A percentile compares a stretch with the other conserved stretches of the same genome.
phyloP scores from a whole-genome alignment of 2,329 filamentous ascomycete species.

The Cytospora paraplurivora region DNA sequence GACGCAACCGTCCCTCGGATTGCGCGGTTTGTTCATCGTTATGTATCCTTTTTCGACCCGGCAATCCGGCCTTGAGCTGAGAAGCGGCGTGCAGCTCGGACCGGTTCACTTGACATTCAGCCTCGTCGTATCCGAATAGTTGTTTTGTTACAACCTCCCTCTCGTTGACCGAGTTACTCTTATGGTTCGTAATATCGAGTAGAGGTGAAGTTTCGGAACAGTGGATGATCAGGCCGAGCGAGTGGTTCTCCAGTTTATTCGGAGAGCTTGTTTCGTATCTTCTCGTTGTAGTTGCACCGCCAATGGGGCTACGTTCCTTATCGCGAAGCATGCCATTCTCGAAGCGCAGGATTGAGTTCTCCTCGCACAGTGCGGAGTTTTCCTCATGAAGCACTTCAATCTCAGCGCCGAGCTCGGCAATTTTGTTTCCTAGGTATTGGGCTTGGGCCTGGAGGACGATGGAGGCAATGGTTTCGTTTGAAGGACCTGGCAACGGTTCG shows the following conservation, averaged over 20 bases:
- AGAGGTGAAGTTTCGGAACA: background rate
- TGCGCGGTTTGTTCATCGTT: background rate
- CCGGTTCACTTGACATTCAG: background rate
- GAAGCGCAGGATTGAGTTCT: background rate
- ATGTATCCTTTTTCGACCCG: background rate
- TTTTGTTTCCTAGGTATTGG: background rate
- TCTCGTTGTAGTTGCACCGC: background rate
- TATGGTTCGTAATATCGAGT: background rate
- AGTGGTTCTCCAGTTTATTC: slow-evolving; percentile 20
- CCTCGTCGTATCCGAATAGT: too few relatives aligned
- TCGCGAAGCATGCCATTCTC: background rate
- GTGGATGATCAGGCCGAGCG: background rate
- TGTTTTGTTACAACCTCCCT: background rate
- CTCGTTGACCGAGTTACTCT: background rate
- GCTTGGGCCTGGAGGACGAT: background rate
- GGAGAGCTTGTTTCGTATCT: background rate
- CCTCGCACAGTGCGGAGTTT: background rate
- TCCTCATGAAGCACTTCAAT: background rate
- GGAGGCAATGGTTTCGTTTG: background rate
- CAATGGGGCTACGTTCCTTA: too few relatives aligned
- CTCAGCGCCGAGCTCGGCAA: background rate
- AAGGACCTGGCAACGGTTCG: background rate
- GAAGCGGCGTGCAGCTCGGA: too few relatives aligned
- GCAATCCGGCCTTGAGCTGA: background rate
- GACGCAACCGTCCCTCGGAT: background rate